Percentiles rank a stretch among this genome's conserved stretches.
These are phyloP conservation scores for Diaporthe destruens DNA, from an alignment of 2,329 filamentous ascomycete species.

Conservation along the genomic window DNA sequence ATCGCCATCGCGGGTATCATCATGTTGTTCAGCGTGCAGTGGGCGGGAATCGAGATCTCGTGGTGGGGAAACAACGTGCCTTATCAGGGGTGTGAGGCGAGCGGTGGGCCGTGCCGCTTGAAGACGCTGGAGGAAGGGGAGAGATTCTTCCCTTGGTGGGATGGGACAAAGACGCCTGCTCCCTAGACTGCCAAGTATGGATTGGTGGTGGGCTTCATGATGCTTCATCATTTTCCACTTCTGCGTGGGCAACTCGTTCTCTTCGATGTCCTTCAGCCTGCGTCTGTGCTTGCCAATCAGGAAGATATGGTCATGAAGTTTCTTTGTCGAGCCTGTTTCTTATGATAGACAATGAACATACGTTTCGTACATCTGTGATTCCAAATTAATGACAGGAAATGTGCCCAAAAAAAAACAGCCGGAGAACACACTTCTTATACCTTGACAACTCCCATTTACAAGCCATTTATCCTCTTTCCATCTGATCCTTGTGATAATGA, in stretches of 20 bases:
- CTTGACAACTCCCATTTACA: background rate
- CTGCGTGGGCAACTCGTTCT: too few species aligned
- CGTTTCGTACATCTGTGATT: background rate
- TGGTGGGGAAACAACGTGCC: slow-evolving; percentile 62
- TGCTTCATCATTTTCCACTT: background rate
- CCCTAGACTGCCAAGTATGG: background rate
- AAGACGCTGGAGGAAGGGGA: slow-evolving; percentile 25
- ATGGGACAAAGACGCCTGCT: slow-evolving; percentile 20
- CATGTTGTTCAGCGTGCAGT: slow-evolving; percentile 66
- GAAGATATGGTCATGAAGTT: too few species aligned
- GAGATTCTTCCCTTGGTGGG: slow-evolving; percentile 36
- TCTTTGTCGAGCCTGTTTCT: background rate
- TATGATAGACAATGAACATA: background rate
- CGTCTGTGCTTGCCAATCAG: too few species aligned
- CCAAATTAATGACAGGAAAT: background rate
- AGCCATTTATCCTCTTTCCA: background rate
- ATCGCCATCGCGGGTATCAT: slow-evolving; percentile 65
- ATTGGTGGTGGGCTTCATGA: background rate
- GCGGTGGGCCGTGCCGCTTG: slow-evolving; percentile 30
- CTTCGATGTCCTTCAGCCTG: too few species aligned
- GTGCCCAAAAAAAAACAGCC: background rate
- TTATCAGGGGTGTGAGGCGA: slow-evolving; percentile 16
- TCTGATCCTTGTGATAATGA: background rate
- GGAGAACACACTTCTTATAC: background rate
- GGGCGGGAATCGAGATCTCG: slow-evolving; percentile 55